phyloP scores from a whole-genome alignment of 148 eudicot species.

The Arctostaphylos glauca region DNA sequence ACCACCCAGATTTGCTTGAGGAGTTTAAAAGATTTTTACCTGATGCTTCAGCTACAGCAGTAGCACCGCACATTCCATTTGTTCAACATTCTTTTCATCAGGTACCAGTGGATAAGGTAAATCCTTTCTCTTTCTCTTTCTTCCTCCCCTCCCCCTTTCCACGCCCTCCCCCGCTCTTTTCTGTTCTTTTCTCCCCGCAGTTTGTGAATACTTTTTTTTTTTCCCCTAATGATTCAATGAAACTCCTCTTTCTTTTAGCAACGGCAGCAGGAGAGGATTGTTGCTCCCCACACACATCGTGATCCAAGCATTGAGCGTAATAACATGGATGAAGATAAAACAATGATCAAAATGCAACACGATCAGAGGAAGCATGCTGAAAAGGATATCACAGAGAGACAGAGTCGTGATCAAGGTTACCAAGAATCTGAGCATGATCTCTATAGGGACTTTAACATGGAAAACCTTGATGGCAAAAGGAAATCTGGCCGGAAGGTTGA shows the following conservation, averaged over 20 bases:
- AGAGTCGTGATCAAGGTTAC: conserved; percentile 57
- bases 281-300: conserved; percentile 51
- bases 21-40: conserved; percentile 94
- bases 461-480: conserved; percentile 55
- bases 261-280: conserved; percentile 59
- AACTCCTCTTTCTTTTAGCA: conserved; percentile 32
- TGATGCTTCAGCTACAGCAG: conserved; percentile 61
- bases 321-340: conserved; percentile 72
- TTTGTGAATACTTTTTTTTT: not conserved
- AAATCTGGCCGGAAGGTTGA: conserved; percentile 64
- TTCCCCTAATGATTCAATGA: not conserved
- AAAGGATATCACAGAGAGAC: conserved; percentile 68
- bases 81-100: conserved; percentile 45
- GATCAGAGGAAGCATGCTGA: conserved; percentile 75
- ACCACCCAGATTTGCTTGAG: conserved; percentile 80
- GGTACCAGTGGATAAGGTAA: conserved; percentile 67
- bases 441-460: conserved; percentile 46
- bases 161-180: too few species aligned
- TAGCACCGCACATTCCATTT: conserved; percentile 46
- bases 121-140: not conserved
- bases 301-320: conserved; percentile 60
- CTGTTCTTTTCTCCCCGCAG: not conserved
- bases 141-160: not conserved
- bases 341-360: conserved; percentile 53
- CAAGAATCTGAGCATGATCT: conserved; percentile 60